Percentiles rank a stretch among this genome's conserved stretches.
Evolutionary conservation across 192 early-diverging fungal species (phyloP).

Genomic region (Coemansia javaensis): DNA sequence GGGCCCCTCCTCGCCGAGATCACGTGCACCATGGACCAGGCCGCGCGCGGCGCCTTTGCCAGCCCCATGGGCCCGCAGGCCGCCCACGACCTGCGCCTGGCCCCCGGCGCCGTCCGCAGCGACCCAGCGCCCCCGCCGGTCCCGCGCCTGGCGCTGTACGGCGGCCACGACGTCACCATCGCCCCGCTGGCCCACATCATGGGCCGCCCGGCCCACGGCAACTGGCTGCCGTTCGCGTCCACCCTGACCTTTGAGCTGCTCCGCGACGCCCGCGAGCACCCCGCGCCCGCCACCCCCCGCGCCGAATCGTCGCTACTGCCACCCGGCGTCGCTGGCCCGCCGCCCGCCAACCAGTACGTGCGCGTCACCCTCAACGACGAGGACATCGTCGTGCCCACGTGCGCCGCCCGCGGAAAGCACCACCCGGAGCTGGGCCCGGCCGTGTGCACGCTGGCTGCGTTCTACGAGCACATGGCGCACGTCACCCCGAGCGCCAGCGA

Average conservation of each 20-base stretch:
- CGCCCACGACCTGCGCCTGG: slow-evolving; percentile 11
- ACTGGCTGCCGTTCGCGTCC: slow-evolving; percentile 41
- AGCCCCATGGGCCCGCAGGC: slow-evolving; percentile 11
- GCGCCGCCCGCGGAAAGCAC: slow-evolving; percentile 24
- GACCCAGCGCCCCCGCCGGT: slow-evolving; percentile 13
- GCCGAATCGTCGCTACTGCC: neutral
- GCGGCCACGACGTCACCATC: slow-evolving; percentile 30
- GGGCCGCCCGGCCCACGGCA: slow-evolving; percentile 1
- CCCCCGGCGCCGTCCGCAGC: slow-evolving; percentile 10
- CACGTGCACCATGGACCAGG: slow-evolving; percentile 24
- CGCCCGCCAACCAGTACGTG: slow-evolving; percentile 14
- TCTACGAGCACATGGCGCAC: slow-evolving; percentile 33
- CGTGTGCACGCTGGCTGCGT: slow-evolving; percentile 42
- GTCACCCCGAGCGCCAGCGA: slow-evolving; percentile 12
- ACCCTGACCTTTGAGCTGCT: slow-evolving; percentile 43
- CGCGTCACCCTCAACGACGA: slow-evolving; percentile 30
- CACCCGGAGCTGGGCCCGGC: slow-evolving; percentile 29
- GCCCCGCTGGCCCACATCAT: slow-evolving; percentile 23
- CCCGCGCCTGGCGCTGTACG: slow-evolving; percentile 28
- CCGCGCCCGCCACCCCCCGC: slow-evolving; percentile 3
- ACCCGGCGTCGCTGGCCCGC: neutral
- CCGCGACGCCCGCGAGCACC: slow-evolving; percentile 3
- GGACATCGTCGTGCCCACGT: slow-evolving; percentile 21
- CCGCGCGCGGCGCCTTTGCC: neutral
- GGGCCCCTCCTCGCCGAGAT: slow-evolving; percentile 24